phyloP scores from a whole-genome alignment of 345 rosid species.

The Hypericum androsaemum region DNA sequence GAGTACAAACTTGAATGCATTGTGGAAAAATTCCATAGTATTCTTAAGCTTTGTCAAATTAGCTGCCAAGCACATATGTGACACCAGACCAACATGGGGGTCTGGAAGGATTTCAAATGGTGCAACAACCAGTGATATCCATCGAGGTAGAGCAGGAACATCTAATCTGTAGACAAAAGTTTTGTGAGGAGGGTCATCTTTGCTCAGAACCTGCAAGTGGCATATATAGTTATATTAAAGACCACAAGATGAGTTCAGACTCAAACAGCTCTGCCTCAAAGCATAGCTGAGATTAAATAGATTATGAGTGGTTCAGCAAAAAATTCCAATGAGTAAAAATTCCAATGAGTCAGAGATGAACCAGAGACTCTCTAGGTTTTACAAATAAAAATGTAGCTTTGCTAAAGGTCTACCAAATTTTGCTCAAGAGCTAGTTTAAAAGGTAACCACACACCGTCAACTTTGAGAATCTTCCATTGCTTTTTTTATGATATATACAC shows the following conservation, averaged over 20 bases:
- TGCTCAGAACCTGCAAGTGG: constrained; percentile 63
- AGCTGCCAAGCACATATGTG: constrained; percentile 70
- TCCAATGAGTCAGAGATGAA: no score
- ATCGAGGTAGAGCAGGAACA: constrained; percentile 67
- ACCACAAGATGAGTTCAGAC: not conserved
- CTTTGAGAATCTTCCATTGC: no score
- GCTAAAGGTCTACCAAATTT: not conserved
- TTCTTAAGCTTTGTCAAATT: constrained; percentile 51
- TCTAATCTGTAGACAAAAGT: constrained; percentile 76
- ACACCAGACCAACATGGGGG: constrained; percentile 45
- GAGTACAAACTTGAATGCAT: constrained; percentile 65
- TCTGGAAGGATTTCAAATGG: constrained; percentile 83
- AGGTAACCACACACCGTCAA: no score
- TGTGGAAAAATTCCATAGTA: constrained; percentile 75
- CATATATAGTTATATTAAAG: not conserved
- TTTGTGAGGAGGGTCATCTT: constrained; percentile 78
- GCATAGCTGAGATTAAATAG: no score
- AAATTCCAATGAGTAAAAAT: no score
- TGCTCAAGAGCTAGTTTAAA: not conserved
- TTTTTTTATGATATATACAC: not conserved
- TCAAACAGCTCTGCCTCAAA: no score
- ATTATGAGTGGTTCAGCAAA: no score
- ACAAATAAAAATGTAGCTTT: no score
- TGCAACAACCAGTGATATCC: constrained; percentile 88
- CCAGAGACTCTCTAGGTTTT: no score